These are phyloP conservation scores for Phytopythium cucurbitacearum DNA, from an alignment of 352 stramenopile genomes.

Conservation along the genomic window DNA sequence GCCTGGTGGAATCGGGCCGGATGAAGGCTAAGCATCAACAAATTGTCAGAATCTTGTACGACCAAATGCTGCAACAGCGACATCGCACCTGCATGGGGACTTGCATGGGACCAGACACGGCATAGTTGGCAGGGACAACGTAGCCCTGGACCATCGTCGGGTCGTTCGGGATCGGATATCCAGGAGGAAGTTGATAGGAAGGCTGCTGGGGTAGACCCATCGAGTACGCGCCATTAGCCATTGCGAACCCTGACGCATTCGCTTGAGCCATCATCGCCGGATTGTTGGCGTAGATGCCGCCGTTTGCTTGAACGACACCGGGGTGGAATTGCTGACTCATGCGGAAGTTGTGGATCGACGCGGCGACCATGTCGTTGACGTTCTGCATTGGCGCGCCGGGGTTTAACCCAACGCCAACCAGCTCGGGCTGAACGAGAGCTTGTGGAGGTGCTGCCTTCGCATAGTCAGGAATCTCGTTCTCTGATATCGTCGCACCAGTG, in stretches of 20 bases:
- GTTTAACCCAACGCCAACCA: slow-evolving; percentile 13
- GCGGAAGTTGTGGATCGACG: slow-evolving; percentile 72
- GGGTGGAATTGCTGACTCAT: slow-evolving; percentile 61
- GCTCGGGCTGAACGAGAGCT: slow-evolving; percentile 14
- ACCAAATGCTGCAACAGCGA: slow-evolving; percentile 14
- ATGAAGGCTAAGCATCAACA: slow-evolving; percentile 12
- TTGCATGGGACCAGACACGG: slow-evolving; percentile 31
- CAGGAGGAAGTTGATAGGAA: slow-evolving; percentile 29
- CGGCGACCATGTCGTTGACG: slow-evolving; percentile 62
- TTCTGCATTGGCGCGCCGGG: slow-evolving; percentile 30
- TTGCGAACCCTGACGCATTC: slow-evolving; percentile 24
- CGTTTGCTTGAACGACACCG: slow-evolving; percentile 13
- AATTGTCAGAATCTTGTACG: background rate
- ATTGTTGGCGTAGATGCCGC: slow-evolving; percentile 18
- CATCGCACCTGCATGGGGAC: slow-evolving; percentile 31
- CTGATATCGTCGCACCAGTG: slow-evolving; percentile 1
- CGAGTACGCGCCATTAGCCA: slow-evolving; percentile 1
- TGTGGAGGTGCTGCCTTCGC: slow-evolving; percentile 21
- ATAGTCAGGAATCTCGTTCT: slow-evolving; percentile 16
- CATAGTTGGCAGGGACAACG: slow-evolving; percentile 32
- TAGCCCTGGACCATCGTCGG: slow-evolving; percentile 49
- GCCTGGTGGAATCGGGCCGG: slow-evolving; percentile 19
- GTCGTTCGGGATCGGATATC: slow-evolving; percentile 43
- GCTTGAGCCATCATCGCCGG: slow-evolving; percentile 17
- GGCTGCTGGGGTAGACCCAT: slow-evolving; percentile 10